phyloP scores from a whole-genome alignment of 2,329 filamentous ascomycete species.

The Emydomyces testavorans region DNA sequence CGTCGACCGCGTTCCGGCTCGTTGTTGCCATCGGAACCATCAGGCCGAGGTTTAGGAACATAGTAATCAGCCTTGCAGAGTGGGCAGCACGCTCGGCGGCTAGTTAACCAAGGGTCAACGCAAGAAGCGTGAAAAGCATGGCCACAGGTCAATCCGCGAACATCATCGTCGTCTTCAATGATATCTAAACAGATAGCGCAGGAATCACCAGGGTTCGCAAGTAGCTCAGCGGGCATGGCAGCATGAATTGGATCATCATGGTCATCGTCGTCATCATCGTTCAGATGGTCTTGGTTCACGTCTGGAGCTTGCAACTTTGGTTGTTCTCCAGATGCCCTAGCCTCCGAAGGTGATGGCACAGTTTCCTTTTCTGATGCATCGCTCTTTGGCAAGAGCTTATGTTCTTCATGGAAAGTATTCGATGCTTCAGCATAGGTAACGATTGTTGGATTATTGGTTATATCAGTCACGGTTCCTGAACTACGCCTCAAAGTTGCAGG shows the following conservation, averaged over 20 bases:
- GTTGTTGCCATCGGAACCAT: constrained; percentile 27
- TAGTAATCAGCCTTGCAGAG: constrained; percentile 98
- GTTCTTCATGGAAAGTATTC: constrained; percentile 39
- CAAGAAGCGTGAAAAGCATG: constrained; percentile 96
- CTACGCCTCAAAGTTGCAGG: constrained; percentile 54
- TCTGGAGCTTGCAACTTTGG: not conserved
- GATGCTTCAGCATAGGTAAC: constrained; percentile 40
- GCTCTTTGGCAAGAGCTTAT: constrained; percentile 16
- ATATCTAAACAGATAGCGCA: constrained; percentile 95
- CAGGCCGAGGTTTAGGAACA: constrained; percentile 73
- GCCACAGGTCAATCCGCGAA: constrained; percentile 88
- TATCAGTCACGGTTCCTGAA: constrained; percentile 33
- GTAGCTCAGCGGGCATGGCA: constrained; percentile 67
- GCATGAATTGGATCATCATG: constrained; percentile 68
- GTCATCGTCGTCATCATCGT: constrained; percentile 46
- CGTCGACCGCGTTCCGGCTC: constrained; percentile 14
- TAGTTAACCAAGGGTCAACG: constrained; percentile 92
- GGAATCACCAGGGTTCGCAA: constrained; percentile 74
- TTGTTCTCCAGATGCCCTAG: not conserved
- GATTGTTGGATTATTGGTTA: constrained; percentile 37
- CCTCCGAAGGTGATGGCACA: not conserved
- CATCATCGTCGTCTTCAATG: constrained; percentile 88
- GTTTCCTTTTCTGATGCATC: constrained; percentile 14
- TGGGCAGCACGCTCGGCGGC: constrained; percentile 85
- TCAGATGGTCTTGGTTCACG: constrained; percentile 15